phyloP scores from a whole-genome alignment of 371 early-diverging fungal species.

The Mucor lusitanicus region DNA sequence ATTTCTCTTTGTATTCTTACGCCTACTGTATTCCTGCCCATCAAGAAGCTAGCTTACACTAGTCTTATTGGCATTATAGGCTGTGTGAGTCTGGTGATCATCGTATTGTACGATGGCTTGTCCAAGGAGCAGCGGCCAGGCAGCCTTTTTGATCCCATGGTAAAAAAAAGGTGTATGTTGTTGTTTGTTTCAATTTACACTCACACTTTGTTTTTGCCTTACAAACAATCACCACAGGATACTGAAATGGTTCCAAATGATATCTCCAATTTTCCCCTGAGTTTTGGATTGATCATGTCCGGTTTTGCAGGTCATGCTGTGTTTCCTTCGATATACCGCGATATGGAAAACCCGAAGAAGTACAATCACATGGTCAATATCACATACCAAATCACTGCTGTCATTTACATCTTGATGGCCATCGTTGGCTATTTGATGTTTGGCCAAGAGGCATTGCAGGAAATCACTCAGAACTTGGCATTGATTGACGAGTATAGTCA shows the following conservation, averaged over 20 bases:
- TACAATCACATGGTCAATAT: conserved; percentile 51
- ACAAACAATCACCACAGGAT: conserved; percentile 13
- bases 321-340: conserved; percentile 68
- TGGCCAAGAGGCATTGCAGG: conserved; percentile 61
- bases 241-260: conserved; percentile 38
- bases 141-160: conserved; percentile 54
- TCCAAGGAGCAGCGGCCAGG: conserved; percentile 53
- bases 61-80: conserved; percentile 56
- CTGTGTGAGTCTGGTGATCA: conserved; percentile 34
- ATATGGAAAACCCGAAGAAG: conserved; percentile 56
- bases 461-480: conserved; percentile 68
- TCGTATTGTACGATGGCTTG: conserved; percentile 51
- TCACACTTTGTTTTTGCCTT: conserved; percentile 3
- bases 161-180: conserved; percentile 13
- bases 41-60: conserved; percentile 46
- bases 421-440: conserved; percentile 75
- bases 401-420: conserved; percentile 36
- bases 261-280: conserved; percentile 31
- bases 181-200: neutral
- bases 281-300: conserved; percentile 47
- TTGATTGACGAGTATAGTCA: conserved; percentile 46
- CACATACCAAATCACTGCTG: conserved; percentile 35
- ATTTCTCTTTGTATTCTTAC: conserved; percentile 17
- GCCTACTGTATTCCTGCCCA: conserved; percentile 36
- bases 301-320: conserved; percentile 62